Base-by-base conservation (phyloP, 2,329 filamentous ascomycete genomes). In the Cytospora chrysosperma region DNA sequence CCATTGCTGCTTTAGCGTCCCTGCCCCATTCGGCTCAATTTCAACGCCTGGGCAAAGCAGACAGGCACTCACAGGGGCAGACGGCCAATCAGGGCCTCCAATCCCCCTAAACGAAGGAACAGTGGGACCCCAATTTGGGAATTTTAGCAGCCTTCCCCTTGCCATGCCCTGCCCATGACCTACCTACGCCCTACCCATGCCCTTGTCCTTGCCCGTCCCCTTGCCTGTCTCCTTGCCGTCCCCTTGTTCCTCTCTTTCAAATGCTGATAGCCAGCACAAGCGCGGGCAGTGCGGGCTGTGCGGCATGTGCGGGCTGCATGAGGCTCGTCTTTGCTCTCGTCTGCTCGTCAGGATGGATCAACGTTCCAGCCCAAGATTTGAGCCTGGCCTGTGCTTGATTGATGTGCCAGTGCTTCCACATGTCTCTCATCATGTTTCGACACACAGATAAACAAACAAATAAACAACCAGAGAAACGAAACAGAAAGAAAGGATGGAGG, bases 61-160 rank as follows among this genome's bases (percentile, higher is more conserved):
- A 32, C 53, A 37, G 49, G 43, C 71, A 40, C 28, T 21, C 24
- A 32, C 53, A 37, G 49, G n/a, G 43, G 43, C n/a, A 47, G 1
- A 47, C 8, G n/a, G 5, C 64, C 64, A 66, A 64, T 66, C 61
- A 66, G 21, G 21, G 54, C 28, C 32, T n/a, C 49, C 69, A 17
- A 17, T 58, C 17, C 55, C 55, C n/a, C 10, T 55, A 57, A 54
- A 74, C 71, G 69, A 70, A 67, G 24, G 69, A 71, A 27, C 65
- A 63, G 68, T 70, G 68, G 67, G 68, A 27, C 56, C 43, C 50
- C 64, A 63, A 65, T 64, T 64, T 64, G 47, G 34, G n/a, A 27
- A 26, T 40, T 56, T n/a, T 47, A n/a, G 21, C 43, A 47, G 43
- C 43, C 43, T 47, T n/a, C 43, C 43, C 43, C 43, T 24, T 47